Conservation (phyloP, 2,329 filamentous ascomycete species). For the Xylariaceae sp. region DNA sequence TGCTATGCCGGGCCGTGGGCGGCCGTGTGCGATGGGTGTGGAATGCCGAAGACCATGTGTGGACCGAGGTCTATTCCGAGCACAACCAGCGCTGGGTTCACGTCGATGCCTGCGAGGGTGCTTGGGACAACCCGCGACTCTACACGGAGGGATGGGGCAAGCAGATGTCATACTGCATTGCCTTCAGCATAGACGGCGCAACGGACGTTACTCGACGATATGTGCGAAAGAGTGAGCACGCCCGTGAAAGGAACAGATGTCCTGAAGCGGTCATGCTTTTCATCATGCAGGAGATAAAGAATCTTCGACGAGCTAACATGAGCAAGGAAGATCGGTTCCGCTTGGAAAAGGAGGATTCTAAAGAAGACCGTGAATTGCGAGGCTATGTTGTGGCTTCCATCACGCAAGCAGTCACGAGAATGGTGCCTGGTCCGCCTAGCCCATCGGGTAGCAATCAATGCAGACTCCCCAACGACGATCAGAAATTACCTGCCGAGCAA, state of each 20-base stretch:
- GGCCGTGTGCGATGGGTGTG: constrained; percentile 93
- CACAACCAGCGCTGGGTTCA: constrained; percentile 95
- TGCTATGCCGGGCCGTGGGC: constrained; percentile 91
- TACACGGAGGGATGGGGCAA: constrained; percentile 95
- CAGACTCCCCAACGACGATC: constrained; percentile 40
- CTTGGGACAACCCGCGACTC: constrained; percentile 88
- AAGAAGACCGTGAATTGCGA: constrained; percentile 69
- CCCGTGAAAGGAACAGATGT: constrained; percentile 69
- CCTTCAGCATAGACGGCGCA: constrained; percentile 84
- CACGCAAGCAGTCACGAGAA: constrained; percentile 64
- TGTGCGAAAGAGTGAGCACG: constrained; percentile 65
- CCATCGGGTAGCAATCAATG: constrained; percentile 18
- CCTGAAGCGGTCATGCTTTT: constrained; percentile 87
- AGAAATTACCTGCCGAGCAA: constrained; percentile 56
- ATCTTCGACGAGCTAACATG: constrained; percentile 76
- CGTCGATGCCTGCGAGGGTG: constrained; percentile 88
- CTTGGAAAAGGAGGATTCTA: constrained; percentile 72
- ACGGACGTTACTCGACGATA: constrained; percentile 63
- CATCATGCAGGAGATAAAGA: constrained; percentile 87
- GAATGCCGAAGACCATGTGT: constrained; percentile 96
- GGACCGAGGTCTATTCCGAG: constrained; percentile 95
- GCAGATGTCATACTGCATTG: constrained; percentile 95
- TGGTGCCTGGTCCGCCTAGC: constrained; percentile 48
- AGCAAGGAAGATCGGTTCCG: constrained; percentile 78
- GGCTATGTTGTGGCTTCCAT: constrained; percentile 69